Evolutionary conservation across 768 basidiomycete species (phyloP), one percentile per base, ranked within the genome.

Genomic region (Phanerochaete carnosa): DNA sequence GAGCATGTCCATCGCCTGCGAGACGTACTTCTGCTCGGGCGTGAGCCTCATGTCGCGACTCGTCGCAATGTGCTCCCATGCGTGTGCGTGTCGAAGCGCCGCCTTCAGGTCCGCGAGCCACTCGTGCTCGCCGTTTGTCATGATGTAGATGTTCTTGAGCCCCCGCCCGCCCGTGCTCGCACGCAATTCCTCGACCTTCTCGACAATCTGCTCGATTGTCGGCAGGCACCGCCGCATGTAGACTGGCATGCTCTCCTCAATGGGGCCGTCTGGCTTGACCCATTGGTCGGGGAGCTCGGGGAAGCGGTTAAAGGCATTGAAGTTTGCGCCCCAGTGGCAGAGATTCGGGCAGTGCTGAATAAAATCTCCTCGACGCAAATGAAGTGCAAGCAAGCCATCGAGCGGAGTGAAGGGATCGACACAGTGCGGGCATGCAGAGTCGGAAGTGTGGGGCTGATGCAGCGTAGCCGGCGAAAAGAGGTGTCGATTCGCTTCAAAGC

Each of bases 311-410:
- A 79, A 83, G 5, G 74, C 77, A 51, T 74, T 73, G 73, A 73
- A 82, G 3, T 67, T 66, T n/a, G 74, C 61, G 29, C 65, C 67
- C 62, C 66, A 66, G 32, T 64, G 64, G 2, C 74, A 74, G 37
- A 84, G 73, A 54, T 65, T 61, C 11, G 59, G 54, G 68, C 83
- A 84, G 69, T 83, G 82, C 0, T 62, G 57, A 25, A 69, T 32
- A 61, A 74, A 83, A 69, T 83, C 82, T 5, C 82, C 82, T 29
- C 81, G 74, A 6, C 82, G 80, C 45, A 84, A 70, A 64, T 84
- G 83, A 12, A 83, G 65, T 16, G 72, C 80, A 19, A 84, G 71
- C 0, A 82, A 68, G 23, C 80, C 77, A 8, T 70, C 57, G 29
- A 80, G 69, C 6, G 68, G 65, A 25, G 70, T 26, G 16, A 60